Conservation (phyloP, 2,329 filamentous ascomycete genomes). For the Fusarium oxysporum region DNA sequence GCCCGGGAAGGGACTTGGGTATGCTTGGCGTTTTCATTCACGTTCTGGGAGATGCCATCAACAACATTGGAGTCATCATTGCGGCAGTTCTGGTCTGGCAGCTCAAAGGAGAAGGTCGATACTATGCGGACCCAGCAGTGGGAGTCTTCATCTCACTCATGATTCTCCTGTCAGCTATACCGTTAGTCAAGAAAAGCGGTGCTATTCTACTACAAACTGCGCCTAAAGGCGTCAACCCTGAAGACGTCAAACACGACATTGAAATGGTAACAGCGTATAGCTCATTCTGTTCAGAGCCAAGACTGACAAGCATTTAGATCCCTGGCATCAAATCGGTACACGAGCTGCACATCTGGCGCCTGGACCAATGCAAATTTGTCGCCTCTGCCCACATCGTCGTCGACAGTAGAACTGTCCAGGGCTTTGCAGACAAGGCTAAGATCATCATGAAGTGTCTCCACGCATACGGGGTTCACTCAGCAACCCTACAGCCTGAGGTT, state of each 20-base stretch:
- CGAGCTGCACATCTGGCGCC: conserved; percentile 79
- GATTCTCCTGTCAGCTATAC: conserved; percentile 73
- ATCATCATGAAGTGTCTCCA: conserved; percentile 77
- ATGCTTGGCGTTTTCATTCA: conserved; percentile 79
- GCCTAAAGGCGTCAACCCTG: conserved; percentile 68
- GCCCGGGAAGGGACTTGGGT: conserved; percentile 69
- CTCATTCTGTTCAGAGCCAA: not conserved
- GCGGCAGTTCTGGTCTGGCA: conserved; percentile 78
- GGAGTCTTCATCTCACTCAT: conserved; percentile 78
- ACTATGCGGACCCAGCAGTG: conserved; percentile 78
- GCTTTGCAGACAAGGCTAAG: conserved; percentile 71
- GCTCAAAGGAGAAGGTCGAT: conserved; percentile 65
- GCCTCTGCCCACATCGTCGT: conserved; percentile 78
- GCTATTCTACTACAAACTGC: conserved; percentile 76
- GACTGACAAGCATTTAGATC: conserved; percentile 59
- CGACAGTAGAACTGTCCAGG: conserved; percentile 64
- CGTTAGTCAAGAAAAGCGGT: conserved; percentile 71
- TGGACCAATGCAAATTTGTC: conserved; percentile 76
- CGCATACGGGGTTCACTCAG: conserved; percentile 78
- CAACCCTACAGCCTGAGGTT: conserved; percentile 75
- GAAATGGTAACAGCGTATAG: conserved; percentile 62
- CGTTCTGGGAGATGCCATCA: conserved; percentile 77
- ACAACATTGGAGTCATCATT: conserved; percentile 81
- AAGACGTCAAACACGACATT: conserved; percentile 75
- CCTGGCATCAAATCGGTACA: conserved; percentile 75